Conservation (phyloP, 2,329 filamentous ascomycete species). For the Paramyrothecium roridum region DNA sequence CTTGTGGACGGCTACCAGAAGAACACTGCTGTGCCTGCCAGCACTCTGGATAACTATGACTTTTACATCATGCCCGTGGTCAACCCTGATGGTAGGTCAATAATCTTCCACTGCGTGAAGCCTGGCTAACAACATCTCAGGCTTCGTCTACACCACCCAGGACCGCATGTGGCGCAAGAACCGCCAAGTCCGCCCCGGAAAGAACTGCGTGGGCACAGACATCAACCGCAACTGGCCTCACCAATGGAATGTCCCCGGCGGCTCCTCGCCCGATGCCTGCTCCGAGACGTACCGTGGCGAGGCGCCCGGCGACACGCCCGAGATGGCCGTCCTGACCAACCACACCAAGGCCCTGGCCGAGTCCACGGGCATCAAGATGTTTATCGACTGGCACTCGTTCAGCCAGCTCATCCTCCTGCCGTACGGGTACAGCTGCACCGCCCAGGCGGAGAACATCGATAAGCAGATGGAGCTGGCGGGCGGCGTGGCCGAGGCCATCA, state of each 20-base stretch:
- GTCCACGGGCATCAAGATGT: slow-evolving; percentile 47
- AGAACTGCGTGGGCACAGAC: slow-evolving; percentile 42
- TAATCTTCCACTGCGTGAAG: neutral
- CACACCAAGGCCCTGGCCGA: slow-evolving; percentile 21
- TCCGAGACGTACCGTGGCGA: slow-evolving; percentile 38
- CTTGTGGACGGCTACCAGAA: slow-evolving; percentile 39
- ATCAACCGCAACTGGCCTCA: slow-evolving; percentile 55
- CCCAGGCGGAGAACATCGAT: slow-evolving; percentile 35
- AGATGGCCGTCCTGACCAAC: slow-evolving; percentile 40
- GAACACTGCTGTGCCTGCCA: slow-evolving; percentile 29
- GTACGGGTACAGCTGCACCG: slow-evolving; percentile 54
- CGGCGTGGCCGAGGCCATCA: slow-evolving; percentile 43
- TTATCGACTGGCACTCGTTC: slow-evolving; percentile 61
- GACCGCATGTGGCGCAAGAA: slow-evolving; percentile 58
- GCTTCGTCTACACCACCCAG: slow-evolving; percentile 50
- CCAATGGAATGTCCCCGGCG: slow-evolving; percentile 42
- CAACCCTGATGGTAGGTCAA: slow-evolving; percentile 39
- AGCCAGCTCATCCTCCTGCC: slow-evolving; percentile 49
- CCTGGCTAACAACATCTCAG: slow-evolving; percentile 17
- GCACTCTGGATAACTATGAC: slow-evolving; percentile 53
- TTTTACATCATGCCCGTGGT: slow-evolving; percentile 52
- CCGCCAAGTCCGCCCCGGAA: slow-evolving; percentile 32
- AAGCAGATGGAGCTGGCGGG: slow-evolving; percentile 42
- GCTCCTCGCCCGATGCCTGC: slow-evolving; percentile 44
- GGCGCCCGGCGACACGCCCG: slow-evolving; percentile 38